A percentile compares a stretch with the other conserved stretches of the same genome.
Evolutionary conservation across 106 monocot species (phyloP).

Genomic region (Dendrobium officinale): DNA sequence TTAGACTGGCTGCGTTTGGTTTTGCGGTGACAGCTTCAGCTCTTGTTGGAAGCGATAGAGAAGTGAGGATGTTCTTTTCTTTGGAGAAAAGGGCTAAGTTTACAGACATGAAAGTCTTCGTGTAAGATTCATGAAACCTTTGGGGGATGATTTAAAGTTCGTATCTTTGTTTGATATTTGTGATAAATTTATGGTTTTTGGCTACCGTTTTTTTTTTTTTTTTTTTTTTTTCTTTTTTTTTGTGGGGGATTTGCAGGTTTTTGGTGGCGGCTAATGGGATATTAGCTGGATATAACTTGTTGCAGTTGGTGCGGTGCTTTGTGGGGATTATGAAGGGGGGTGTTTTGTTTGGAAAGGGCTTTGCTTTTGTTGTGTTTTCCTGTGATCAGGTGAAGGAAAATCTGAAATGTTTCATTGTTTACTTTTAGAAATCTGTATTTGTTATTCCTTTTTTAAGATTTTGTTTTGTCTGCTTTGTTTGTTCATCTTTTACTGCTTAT

Average conservation of each 20-base stretch:
- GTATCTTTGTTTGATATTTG: background rate
- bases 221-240: background rate
- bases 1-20: conserved; percentile 40
- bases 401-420: background rate
- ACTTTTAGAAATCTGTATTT: background rate
- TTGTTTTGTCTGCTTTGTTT: background rate
- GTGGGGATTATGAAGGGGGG: conserved; percentile 40
- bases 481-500: no score
- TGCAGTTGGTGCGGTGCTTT: conserved; percentile 63
- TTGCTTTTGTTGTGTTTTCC: background rate
- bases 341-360: background rate
- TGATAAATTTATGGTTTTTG: background rate
- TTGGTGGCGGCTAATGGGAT: conserved; percentile 62
- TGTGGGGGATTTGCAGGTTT: conserved; percentile 35
- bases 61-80: conserved; percentile 67
- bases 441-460: background rate
- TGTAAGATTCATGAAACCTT: conserved; percentile 31
- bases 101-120: conserved; percentile 77
- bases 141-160: background rate
- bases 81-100: conserved; percentile 83
- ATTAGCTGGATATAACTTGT: conserved; percentile 68
- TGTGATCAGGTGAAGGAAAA: conserved; percentile 7
- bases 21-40: conserved; percentile 51
- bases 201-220: background rate
- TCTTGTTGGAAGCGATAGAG: conserved; percentile 52